phyloP scores from a whole-genome alignment of 768 basidiomycete genomes.

The Mycena amicta region DNA sequence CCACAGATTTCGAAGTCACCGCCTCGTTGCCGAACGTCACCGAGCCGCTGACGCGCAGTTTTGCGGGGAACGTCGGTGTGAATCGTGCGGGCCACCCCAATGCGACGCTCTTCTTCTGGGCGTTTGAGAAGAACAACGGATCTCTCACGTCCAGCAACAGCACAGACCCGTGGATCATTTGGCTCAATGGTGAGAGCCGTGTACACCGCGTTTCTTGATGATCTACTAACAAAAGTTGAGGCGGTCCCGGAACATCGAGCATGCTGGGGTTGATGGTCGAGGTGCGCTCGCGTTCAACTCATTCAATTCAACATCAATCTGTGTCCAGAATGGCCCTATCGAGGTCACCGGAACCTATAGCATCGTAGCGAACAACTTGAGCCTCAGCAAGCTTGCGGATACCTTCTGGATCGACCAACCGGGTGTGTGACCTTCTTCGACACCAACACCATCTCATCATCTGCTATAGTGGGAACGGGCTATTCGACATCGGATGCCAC shows the following conservation, averaged over 20 bases:
- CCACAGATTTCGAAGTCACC: conserved; percentile 61
- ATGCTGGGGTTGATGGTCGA: conserved; percentile 65
- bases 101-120: conserved; percentile 67
- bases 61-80: conserved; percentile 67
- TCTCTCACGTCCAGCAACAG: conserved; percentile 49
- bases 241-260: conserved; percentile 70
- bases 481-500: conserved; percentile 63
- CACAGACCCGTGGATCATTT: conserved; percentile 67
- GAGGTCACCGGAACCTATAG: conserved; percentile 54
- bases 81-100: conserved; percentile 61
- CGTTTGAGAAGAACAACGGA: conserved; percentile 59
- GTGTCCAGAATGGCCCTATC: conserved; percentile 67
- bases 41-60: conserved; percentile 46
- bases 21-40: conserved; percentile 61
- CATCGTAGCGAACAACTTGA: conserved; percentile 51
- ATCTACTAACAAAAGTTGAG: not conserved
- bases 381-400: conserved; percentile 64
- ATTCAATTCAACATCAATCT: not conserved
- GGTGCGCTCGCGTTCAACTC: conserved; percentile 34
- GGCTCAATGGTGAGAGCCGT: conserved; percentile 57
- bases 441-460: not conserved
- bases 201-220: not conserved
- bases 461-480: conserved; percentile 46
- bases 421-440: conserved; percentile 38
- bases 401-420: conserved; percentile 78